Percentiles rank a stretch among this genome's conserved stretches.
Evolutionary conservation across 228 moss, liverwort and hornwort genomes (phyloP).

Genomic region (Sphagnum magellanicum): DNA sequence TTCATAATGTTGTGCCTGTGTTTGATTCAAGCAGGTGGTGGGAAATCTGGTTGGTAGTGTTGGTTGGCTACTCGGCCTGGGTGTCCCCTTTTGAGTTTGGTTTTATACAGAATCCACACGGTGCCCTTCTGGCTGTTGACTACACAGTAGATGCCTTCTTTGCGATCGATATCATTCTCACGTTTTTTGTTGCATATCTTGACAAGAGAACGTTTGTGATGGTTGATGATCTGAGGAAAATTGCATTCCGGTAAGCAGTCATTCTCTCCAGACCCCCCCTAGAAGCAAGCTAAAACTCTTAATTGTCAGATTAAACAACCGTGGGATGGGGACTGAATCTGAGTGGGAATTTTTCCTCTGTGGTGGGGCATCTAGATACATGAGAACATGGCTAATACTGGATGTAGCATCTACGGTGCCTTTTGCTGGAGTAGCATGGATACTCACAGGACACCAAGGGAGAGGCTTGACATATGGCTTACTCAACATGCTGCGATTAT

Average conservation of each 20-base stretch:
- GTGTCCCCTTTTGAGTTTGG: conserved; percentile 92
- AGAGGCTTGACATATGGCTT: conserved; percentile 57
- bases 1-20: not conserved
- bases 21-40: conserved; percentile 27
- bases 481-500: conserved; percentile 80
- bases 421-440: conserved; percentile 34
- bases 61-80: conserved; percentile 90
- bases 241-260: conserved; percentile 46
- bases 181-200: conserved; percentile 87
- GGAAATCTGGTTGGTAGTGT: conserved; percentile 34
- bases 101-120: conserved; percentile 43
- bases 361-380: conserved; percentile 40
- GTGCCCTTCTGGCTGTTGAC: conserved; percentile 41
- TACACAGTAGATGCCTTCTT: conserved; percentile 69
- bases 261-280: not conserved
- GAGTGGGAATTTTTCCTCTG: too few relatives aligned
- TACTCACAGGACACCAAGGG: conserved; percentile 68
- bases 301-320: too few relatives aligned
- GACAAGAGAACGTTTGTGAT: conserved; percentile 62
- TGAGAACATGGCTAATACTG: conserved; percentile 72
- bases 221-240: conserved; percentile 47
- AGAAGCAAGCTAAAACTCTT: too few relatives aligned
- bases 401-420: conserved; percentile 93
- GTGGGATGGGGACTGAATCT: too few relatives aligned
- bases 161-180: conserved; percentile 65